These are phyloP conservation scores for Solanum chacoense DNA, from an alignment of 305 asterid species.

Conservation along the genomic window DNA sequence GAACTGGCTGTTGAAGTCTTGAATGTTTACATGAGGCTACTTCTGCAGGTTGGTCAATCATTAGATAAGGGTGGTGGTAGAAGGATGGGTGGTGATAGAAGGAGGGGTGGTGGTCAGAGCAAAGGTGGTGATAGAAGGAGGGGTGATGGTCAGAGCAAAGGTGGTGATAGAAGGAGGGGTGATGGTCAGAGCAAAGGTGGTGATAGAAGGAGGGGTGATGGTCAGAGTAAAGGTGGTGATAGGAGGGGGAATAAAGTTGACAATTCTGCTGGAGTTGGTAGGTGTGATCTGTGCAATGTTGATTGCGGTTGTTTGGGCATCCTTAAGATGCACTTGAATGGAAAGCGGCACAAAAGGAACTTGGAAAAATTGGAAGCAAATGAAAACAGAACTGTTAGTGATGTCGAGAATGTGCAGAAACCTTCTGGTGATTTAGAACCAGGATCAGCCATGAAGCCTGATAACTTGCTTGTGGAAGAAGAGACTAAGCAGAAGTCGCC, in stretches of 20 bases:
- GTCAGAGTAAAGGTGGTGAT: neutral
- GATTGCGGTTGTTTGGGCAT: conserved; percentile 12
- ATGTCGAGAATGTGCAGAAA: neutral
- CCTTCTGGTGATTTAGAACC: conserved; percentile 1
- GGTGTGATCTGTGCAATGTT: conserved; percentile 21
- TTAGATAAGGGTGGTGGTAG: conserved; percentile 3
- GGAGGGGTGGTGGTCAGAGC: neutral
- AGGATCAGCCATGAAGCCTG: neutral
- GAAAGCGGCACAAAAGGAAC: conserved; percentile 24
- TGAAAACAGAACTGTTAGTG: neutral
- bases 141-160: neutral
- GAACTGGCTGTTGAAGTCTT: neutral
- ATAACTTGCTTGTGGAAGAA: neutral
- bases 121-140: neutral
- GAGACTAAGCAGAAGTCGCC: conserved; percentile 3
- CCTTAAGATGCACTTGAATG: conserved; percentile 14
- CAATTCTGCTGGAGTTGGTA: conserved; percentile 3
- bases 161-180: neutral
- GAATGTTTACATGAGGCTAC: neutral
- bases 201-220: neutral
- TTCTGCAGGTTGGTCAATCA: conserved; percentile 4
- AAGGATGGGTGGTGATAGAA: conserved; percentile 2
- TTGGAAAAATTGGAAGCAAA: conserved; percentile 7
- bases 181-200: neutral
- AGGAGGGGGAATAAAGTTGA: neutral